These are phyloP conservation scores for Dioscorea alata DNA, from an alignment of 106 monocot species.

Conservation along the genomic window DNA sequence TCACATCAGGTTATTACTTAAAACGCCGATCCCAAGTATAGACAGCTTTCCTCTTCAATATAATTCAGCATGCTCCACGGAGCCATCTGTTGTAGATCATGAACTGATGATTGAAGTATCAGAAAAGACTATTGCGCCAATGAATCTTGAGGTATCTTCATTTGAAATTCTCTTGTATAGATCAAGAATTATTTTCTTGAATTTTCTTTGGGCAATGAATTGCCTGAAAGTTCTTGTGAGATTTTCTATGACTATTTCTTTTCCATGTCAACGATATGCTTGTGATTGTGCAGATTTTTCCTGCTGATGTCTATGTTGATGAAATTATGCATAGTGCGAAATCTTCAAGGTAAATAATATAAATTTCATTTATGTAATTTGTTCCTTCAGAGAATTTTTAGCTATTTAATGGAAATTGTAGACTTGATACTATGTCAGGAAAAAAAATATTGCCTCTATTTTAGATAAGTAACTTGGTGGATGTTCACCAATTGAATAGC, in stretches of 20 bases:
- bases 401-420: background rate
- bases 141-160: slow-evolving; percentile 53
- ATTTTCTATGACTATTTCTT: background rate
- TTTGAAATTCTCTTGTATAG: background rate
- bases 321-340: slow-evolving; percentile 29
- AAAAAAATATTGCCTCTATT: too few species aligned
- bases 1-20: slow-evolving; percentile 50
- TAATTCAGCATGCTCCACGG: slow-evolving; percentile 25
- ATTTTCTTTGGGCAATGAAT: too few species aligned
- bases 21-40: slow-evolving; percentile 28
- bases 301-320: slow-evolving; percentile 43
- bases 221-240: too few species aligned
- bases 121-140: slow-evolving; percentile 45
- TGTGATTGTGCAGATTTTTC: slow-evolving; percentile 46
- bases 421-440: too few species aligned
- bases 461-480: too few species aligned
- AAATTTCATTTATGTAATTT: background rate
- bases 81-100: slow-evolving; percentile 44
- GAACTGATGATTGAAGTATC: slow-evolving; percentile 58
- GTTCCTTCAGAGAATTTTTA: background rate
- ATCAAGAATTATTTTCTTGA: background rate
- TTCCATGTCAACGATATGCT: background rate
- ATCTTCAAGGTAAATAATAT: slow-evolving; percentile 37
- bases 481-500: background rate
- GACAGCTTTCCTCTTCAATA: slow-evolving; percentile 21